Evolutionary conservation across 495 filamentous ascomycete genomes (phyloP), one percentile per base, ranked within the genome.

Genomic region (Trypethelium eluteriae): DNA sequence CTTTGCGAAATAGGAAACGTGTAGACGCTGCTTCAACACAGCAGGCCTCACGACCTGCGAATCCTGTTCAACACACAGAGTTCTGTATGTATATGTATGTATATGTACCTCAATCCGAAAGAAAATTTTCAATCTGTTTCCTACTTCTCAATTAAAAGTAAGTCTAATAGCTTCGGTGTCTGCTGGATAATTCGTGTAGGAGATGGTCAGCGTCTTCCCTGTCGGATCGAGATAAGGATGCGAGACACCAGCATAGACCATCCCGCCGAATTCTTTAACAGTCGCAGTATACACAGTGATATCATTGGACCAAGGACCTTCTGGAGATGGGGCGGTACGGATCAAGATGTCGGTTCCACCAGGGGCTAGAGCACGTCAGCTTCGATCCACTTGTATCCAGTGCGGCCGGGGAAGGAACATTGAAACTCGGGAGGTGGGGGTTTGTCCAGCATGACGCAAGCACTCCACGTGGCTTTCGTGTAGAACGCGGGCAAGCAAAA

Each of bases 251-350:
- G 53, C 53, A 14, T 59, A 59, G 0, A 59, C 53, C 53, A 59
- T 59, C 7, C 53, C 53, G 32, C 32, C 32, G 2, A 59, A 32
- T 9, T 59, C 53, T 18, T 59, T 59, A 18, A 59, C 36, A 59
- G 25, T 59, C 32, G 53, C 53, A 6, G 53, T 59, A 14, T 59
- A 59, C 32, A 59, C 53, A 59, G 32, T 59, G 53, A 59, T 4
- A 36, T 59, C 53, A 3, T 59, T 32, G 18, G 53, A 59, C 53
- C 53, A 59, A 59, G 53, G 53, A 59, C 53, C 53, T 59, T 59
- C 53, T 10, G 53, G 53, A 36, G 53, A 59, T 7, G 53, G 25
- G 9, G 53, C 53, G 14, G 53, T 59, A 14, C 53, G 53, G 2
- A 59, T 59, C 32, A 59, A 35, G 4, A 59, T 18, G 32, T 59